Evolutionary conservation across 441 rosid species (phyloP).

Genomic region (Iberis amara): DNA sequence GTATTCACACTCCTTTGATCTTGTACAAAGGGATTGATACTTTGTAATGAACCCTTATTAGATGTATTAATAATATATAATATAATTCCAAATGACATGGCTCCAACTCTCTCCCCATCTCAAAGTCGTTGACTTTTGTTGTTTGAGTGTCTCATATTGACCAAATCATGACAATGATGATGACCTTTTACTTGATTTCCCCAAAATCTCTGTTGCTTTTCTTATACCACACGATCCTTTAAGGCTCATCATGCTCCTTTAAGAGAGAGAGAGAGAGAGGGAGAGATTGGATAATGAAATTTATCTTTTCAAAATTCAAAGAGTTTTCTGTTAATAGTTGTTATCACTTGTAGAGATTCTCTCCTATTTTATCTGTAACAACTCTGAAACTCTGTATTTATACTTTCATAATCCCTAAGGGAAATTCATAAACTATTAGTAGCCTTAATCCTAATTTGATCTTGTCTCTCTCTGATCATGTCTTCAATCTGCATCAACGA

Average conservation of each 20-base stretch:
- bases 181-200: slow-evolving; percentile 21
- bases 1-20: slow-evolving; percentile 39
- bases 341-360: no score
- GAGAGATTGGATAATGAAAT: not conserved
- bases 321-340: no score
- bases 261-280: slow-evolving; percentile 4
- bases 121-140: slow-evolving; percentile 26
- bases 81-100: no score
- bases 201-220: slow-evolving; percentile 21
- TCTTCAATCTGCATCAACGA: slow-evolving; percentile 57
- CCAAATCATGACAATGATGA: slow-evolving; percentile 20
- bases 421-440: no score
- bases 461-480: slow-evolving; percentile 20
- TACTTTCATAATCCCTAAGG: no score
- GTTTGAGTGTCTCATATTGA: slow-evolving; percentile 22
- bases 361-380: no score
- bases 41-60: slow-evolving; percentile 38
- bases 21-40: slow-evolving; percentile 53
- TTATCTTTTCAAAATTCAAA: no score
- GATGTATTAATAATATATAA: not conserved
- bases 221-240: slow-evolving; percentile 26
- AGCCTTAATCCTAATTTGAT: slow-evolving; percentile 19
- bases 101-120: not conserved
- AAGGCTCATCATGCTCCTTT: slow-evolving; percentile 9
- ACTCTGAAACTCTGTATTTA: no score